These are phyloP conservation scores for Aspergillus fijiensis DNA, from an alignment of 2,329 filamentous ascomycete genomes.

Conservation along the genomic window DNA sequence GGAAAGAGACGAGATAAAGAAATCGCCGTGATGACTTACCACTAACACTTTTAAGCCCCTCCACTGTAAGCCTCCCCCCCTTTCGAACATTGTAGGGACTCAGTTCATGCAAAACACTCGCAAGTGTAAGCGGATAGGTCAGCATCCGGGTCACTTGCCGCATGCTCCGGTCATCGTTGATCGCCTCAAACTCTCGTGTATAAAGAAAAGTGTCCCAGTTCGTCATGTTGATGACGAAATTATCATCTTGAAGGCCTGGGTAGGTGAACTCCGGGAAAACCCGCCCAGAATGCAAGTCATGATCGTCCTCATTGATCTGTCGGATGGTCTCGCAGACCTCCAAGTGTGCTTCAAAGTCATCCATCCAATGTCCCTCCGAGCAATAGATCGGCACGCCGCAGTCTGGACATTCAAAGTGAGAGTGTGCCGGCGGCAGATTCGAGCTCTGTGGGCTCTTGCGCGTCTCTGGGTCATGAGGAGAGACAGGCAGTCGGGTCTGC, in stretches of 20 bases:
- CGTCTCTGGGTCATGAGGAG: slow-evolving; percentile 63
- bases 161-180: slow-evolving; percentile 88
- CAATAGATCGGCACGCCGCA: slow-evolving; percentile 94
- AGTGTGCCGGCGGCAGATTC: slow-evolving; percentile 70
- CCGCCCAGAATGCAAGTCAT: slow-evolving; percentile 85
- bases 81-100: slow-evolving; percentile 84
- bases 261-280: slow-evolving; percentile 94
- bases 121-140: slow-evolving; percentile 91
- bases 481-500: slow-evolving; percentile 67
- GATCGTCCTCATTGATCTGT: slow-evolving; percentile 97
- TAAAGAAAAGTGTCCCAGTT: slow-evolving; percentile 99
- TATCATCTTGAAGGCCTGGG: slow-evolving; percentile 84
- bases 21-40: slow-evolving; percentile 56
- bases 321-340: slow-evolving; percentile 87
- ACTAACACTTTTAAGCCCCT: slow-evolving; percentile 90
- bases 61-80: slow-evolving; percentile 73
- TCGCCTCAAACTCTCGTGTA: slow-evolving; percentile 83
- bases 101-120: slow-evolving; percentile 87
- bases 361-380: slow-evolving; percentile 90
- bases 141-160: slow-evolving; percentile 88
- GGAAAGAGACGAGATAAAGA: neutral
- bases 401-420: slow-evolving; percentile 92
- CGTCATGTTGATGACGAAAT: slow-evolving; percentile 92
- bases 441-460: slow-evolving; percentile 48
- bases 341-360: slow-evolving; percentile 90